A percentile compares a stretch with the other conserved stretches of the same genome.
These are phyloP conservation scores for Sicyos edulis DNA, from an alignment of 306 rosid species.

Conservation along the genomic window DNA sequence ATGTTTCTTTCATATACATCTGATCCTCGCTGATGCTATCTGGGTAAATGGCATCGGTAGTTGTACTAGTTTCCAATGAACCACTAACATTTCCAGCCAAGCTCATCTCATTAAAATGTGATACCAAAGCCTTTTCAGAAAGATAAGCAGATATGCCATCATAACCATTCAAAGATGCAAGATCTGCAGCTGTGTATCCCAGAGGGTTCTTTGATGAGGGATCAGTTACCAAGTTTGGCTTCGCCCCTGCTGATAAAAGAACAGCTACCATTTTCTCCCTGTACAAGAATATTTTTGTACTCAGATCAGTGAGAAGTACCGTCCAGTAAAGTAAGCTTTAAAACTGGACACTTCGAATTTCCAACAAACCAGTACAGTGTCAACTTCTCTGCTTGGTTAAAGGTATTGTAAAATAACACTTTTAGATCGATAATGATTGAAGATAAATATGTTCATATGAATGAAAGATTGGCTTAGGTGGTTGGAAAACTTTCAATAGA, in stretches of 20 bases:
- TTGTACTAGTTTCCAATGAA: conserved; percentile 44
- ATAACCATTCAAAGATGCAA: conserved; percentile 61
- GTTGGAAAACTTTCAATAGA: not conserved
- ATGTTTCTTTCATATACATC: conserved; percentile 54
- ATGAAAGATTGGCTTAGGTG: not conserved
- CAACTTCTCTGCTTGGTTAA: conserved; percentile 6
- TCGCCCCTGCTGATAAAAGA: conserved; percentile 76
- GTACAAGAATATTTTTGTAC: conserved; percentile 1
- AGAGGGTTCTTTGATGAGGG: conserved; percentile 68
- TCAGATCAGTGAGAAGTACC: not conserved
- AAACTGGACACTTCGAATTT: not conserved
- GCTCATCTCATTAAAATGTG: conserved; percentile 75
- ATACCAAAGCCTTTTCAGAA: conserved; percentile 80
- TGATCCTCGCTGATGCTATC: conserved; percentile 70
- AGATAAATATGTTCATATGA: not conserved
- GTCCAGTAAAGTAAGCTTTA: not conserved
- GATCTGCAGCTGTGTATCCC: conserved; percentile 74
- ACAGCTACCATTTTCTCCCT: conserved; percentile 86
- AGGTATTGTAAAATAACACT: not conserved
- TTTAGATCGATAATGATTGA: not conserved
- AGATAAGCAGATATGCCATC: conserved; percentile 87
- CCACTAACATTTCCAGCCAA: conserved; percentile 85
- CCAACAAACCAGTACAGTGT: not conserved
- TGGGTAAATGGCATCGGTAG: conserved; percentile 31
- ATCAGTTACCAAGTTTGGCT: conserved; percentile 89